A percentile compares a stretch with the other conserved stretches of the same genome.
Evolutionary conservation across 2,329 filamentous ascomycete species (phyloP).

Genomic region (Diaporthe nobilis): DNA sequence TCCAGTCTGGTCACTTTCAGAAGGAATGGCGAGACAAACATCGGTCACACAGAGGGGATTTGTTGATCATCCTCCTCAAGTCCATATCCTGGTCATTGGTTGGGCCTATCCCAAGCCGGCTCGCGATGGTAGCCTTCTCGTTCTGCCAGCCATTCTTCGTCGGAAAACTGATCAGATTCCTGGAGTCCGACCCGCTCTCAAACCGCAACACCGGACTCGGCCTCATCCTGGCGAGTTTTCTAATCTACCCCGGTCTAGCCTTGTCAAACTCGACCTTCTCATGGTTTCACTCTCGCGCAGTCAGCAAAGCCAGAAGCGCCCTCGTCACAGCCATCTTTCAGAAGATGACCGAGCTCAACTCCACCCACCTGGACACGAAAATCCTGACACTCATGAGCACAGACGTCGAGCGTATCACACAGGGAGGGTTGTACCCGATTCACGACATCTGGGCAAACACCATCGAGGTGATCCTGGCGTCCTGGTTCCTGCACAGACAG

Average conservation of each 20-base stretch:
- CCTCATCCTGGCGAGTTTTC: slow-evolving; percentile 49
- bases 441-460: slow-evolving; percentile 44
- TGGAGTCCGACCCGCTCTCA: slow-evolving; percentile 45
- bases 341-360: slow-evolving; percentile 49
- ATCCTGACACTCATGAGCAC: slow-evolving; percentile 47
- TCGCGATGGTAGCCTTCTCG: slow-evolving; percentile 55
- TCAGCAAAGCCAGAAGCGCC: slow-evolving; percentile 45
- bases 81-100: slow-evolving; percentile 43
- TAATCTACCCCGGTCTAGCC: slow-evolving; percentile 53
- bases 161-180: slow-evolving; percentile 52
- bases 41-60: slow-evolving; percentile 35
- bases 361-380: slow-evolving; percentile 27
- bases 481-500: slow-evolving; percentile 41
- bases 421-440: slow-evolving; percentile 33
- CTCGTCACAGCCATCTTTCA: slow-evolving; percentile 52
- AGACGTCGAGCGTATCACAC: slow-evolving; percentile 45
- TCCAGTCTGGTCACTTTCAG: slow-evolving; percentile 31
- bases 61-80: slow-evolving; percentile 49
- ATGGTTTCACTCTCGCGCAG: slow-evolving; percentile 49
- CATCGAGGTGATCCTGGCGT: slow-evolving; percentile 40
- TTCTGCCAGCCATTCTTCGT: slow-evolving; percentile 61
- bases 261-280: slow-evolving; percentile 50
- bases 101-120: slow-evolving; percentile 53
- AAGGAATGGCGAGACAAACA: background rate
- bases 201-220: slow-evolving; percentile 48